Percentiles rank a stretch among this genome's conserved stretches.
These are phyloP conservation scores for Penicillium oxalicum DNA, from an alignment of 2,329 filamentous ascomycete species.

Conservation along the genomic window DNA sequence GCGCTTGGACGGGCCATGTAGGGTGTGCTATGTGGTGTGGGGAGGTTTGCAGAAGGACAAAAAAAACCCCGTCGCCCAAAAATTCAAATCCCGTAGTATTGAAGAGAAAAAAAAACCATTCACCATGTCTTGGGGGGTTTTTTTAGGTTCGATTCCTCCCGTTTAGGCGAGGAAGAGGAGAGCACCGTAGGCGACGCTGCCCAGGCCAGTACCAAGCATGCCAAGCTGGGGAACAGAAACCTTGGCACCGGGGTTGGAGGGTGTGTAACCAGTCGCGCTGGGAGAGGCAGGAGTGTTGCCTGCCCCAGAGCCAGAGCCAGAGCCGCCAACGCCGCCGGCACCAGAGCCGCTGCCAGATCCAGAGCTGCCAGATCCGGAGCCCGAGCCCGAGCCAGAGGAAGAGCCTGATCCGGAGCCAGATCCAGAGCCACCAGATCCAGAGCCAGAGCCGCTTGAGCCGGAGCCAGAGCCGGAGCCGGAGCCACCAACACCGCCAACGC, in stretches of 20 bases:
- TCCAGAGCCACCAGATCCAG: not conserved
- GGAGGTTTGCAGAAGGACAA: too few species aligned
- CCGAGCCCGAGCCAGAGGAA: not conserved
- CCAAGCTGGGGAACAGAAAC: conserved; percentile 18
- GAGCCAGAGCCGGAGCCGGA: not conserved
- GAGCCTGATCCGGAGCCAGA: conserved; percentile 1
- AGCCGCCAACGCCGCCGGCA: not conserved
- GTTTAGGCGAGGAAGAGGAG: conserved; percentile 24
- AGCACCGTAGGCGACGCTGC: conserved; percentile 17
- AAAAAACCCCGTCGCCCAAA: too few species aligned
- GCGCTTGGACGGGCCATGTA: too few species aligned
- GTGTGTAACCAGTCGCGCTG: conserved; percentile 14
- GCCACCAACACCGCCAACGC: not conserved
- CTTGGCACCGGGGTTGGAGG: conserved; percentile 25
- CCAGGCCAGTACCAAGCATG: conserved; percentile 18
- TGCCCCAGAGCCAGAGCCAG: conserved; percentile 6
- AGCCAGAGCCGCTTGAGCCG: not conserved
- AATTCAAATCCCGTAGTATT: too few species aligned
- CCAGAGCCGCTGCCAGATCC: not conserved
- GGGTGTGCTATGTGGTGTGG: too few species aligned
- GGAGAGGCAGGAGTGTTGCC: conserved; percentile 12
- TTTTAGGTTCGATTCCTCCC: not conserved
- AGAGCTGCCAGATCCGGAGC: not conserved
- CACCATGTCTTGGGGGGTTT: too few species aligned
- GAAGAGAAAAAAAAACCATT: conserved; percentile 4